Base-by-base conservation (phyloP, 1,139 yeast genomes). In the Yamadazyma membranifaciens region DNA sequence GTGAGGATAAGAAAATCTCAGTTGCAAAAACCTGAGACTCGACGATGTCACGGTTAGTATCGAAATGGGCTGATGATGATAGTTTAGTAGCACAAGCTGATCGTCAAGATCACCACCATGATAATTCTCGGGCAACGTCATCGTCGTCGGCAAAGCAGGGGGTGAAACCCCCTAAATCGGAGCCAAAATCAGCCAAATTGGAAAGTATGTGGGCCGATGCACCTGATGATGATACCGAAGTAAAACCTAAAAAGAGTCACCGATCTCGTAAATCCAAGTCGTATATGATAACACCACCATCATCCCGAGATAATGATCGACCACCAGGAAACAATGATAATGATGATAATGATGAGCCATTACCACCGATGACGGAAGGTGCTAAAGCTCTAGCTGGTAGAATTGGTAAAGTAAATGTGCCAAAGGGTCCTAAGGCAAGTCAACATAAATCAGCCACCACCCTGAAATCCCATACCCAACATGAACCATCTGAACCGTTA, bases 41-140 rank as follows among this genome's bases (percentile, higher is more conserved):
- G 30, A 27, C 13, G 30, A 66, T 64, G 69, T 44, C 64, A 26
- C 65, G 60, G 9, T 57, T 69, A 38, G 68, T 60, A 12, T 69
- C 74, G 5, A 60, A 56, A 49, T 69, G 74, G 74, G 74, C 75
- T 9, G 49, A 51, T 7, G 69, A 63, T 33, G 62, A 55, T 13
- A 46, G 56, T 4, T 52, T 63, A 37, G 63, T 60, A 11, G 40
- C 47, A 20, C 44, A 55, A 30, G 66, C 69, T 5, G 40, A 48
- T 7, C 38, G 40, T 9, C 65, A 60, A 40, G 69, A 63, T 35
- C 34, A 14, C n/a, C n/a, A n/a, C n/a, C n/a, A n/a, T n/a, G n/a
- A n/a, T n/a, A n/a, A n/a, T n/a, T n/a, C n/a, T n/a, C n/a, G n/a
- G n/a, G n/a, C n/a, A n/a, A n/a, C n/a, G n/a, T n/a, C n/a, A n/a